phyloP scores from a whole-genome alignment of 352 stramenopile species.

The Elongisporangium anandrum region DNA sequence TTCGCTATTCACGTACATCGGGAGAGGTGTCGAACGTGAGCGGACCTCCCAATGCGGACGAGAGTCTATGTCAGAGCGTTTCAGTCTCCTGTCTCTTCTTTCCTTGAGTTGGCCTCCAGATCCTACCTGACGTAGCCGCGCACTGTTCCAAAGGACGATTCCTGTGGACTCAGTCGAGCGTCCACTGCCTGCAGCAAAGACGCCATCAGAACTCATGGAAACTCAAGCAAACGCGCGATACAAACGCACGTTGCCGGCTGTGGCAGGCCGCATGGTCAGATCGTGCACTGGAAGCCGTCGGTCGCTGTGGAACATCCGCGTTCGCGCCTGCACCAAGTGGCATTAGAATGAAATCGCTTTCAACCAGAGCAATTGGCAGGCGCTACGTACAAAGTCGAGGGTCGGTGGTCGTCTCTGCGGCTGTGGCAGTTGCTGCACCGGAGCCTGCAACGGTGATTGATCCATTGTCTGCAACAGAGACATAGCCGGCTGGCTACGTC shows the following conservation, averaged over 20 bases:
- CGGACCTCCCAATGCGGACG: not conserved
- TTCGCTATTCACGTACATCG: not conserved
- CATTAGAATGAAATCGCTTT: not conserved
- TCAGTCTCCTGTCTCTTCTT: not conserved
- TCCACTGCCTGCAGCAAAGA: conserved; percentile 7
- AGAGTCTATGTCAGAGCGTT: not conserved
- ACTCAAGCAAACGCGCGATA: not conserved
- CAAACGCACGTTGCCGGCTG: conserved; percentile 21
- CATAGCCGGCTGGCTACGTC: conserved; percentile 1
- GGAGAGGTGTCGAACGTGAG: not conserved
- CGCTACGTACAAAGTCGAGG: conserved; percentile 10
- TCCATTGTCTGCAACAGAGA: conserved; percentile 5
- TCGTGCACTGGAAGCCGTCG: conserved; percentile 14
- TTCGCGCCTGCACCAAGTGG: not conserved
- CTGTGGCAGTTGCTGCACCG: conserved; percentile 19
- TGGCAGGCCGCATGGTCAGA: conserved; percentile 16
- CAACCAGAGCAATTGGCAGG: not conserved
- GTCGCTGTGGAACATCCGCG: conserved; percentile 5
- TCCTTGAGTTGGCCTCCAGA: not conserved
- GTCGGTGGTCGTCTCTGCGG: conserved; percentile 8
- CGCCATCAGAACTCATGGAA: not conserved
- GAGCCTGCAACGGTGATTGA: conserved; percentile 12
- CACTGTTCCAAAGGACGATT: conserved; percentile 5
- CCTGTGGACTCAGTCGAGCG: conserved; percentile 10
- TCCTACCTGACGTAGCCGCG: conserved; percentile 51